These are phyloP conservation scores for Diaporthe citrichinensis DNA, from an alignment of 2,329 filamentous ascomycete genomes.

Conservation along the genomic window DNA sequence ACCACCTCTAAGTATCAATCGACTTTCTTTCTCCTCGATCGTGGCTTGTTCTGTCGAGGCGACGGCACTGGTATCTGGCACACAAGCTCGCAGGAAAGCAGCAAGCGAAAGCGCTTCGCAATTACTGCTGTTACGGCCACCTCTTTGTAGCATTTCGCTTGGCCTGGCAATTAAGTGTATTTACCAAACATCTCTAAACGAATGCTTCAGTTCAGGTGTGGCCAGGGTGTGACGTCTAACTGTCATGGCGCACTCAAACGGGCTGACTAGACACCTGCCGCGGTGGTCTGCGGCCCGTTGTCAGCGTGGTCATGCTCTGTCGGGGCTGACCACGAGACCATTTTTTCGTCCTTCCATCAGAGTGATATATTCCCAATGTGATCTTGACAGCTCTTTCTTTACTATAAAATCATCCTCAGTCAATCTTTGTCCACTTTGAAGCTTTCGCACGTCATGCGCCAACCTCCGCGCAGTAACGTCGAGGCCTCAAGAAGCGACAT, in stretches of 20 bases:
- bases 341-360: fast-evolving
- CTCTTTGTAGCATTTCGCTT: neutral
- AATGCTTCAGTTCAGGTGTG: neutral
- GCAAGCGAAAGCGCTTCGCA: too few relatives aligned
- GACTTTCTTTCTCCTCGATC: neutral
- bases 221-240: neutral
- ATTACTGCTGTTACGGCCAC: neutral
- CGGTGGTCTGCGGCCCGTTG: neutral
- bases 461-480: neutral
- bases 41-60: neutral
- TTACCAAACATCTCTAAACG: fast-evolving
- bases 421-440: neutral
- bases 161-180: fast-evolving
- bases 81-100: neutral
- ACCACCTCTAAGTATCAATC: neutral
- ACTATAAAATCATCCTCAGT: neutral
- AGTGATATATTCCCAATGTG: neutral
- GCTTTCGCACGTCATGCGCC: too few relatives aligned
- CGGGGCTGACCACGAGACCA: neutral
- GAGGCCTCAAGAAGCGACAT: neutral
- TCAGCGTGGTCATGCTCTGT: conserved; percentile 2
- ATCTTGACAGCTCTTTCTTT: too few relatives aligned
- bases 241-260: neutral
- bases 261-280: neutral
- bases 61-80: neutral